Evolutionary conservation across 2,329 filamentous ascomycete species (phyloP), one percentile per base, ranked within the genome.

Genomic region (Penicillium hesseltinei): DNA sequence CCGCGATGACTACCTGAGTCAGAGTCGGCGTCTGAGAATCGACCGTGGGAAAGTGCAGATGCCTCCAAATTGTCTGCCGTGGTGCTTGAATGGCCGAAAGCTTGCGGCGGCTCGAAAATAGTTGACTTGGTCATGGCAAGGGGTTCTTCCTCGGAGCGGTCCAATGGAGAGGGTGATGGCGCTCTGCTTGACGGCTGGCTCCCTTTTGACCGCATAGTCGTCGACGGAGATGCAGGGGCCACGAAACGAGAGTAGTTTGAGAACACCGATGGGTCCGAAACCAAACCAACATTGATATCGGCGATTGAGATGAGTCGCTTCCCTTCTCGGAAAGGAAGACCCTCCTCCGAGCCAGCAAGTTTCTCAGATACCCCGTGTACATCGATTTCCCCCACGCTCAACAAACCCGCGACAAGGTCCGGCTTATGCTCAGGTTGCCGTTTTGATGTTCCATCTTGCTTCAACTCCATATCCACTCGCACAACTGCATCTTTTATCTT

Each of bases 401-500:
- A 59, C 15, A 76, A 50, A 3, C 63, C 73, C 8, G 74, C 67
- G 17, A 77, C 65, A 42, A 70, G 59, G 59, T 77, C 74, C n/a
- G 70, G 69, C 54, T 69, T 71, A 15, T 71, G 62, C 45, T 75
- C 71, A 2, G 72, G 68, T 4, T 71, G 64, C 51, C 69, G 64
- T 49, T 75, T 75, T 5, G 67, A 62, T 7, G 69, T 57, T 3
- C 68, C 74, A 58, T 79, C 77, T 33, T 75, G 66, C 17, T 74
- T 72, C 17, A 77, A 63, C 44, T 80, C 76, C 62, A 81, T 77
- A 49, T 82, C 80, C n/a, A 85, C 65, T 51, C 78, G 77, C 53
- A 85, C 65, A 33, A 78, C 74, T 46, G 87, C 75, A 60, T 84
- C 75, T 45, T 74, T 78, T 38, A 86, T 73, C 21, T 74, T 77